A percentile compares a stretch with the other conserved stretches of the same genome.
Conservation (phyloP, 1,284 basidiomycete species). For the Sphaerobolus stellatus region DNA sequence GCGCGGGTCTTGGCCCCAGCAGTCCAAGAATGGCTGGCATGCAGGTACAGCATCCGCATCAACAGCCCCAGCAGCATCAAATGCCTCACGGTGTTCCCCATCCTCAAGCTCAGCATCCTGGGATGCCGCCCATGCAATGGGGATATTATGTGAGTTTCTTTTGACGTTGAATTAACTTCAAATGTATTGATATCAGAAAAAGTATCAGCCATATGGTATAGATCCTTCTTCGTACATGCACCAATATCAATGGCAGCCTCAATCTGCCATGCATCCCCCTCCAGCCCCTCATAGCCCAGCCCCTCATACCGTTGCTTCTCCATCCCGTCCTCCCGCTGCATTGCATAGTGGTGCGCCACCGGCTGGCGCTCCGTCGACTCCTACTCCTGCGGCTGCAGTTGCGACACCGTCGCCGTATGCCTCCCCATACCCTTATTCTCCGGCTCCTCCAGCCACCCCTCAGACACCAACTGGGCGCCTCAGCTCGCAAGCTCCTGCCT, state of each 20-base stretch:
- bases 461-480: conserved; percentile 42
- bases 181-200: neutral
- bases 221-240: conserved; percentile 9
- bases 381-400: conserved; percentile 8
- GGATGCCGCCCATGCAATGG: conserved; percentile 37
- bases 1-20: conserved; percentile 47
- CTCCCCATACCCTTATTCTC: conserved; percentile 15
- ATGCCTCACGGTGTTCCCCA: conserved; percentile 38
- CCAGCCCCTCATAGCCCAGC: conserved; percentile 38
- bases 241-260: conserved; percentile 25
- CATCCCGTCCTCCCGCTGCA: conserved; percentile 28
- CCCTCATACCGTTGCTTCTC: conserved; percentile 26
- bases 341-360: conserved; percentile 1
- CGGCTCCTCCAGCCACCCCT: conserved; percentile 39
- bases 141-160: conserved; percentile 39
- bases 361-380: conserved; percentile 1
- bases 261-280: conserved; percentile 29
- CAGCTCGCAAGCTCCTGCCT: conserved; percentile 60
- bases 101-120: conserved; percentile 31
- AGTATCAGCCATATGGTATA: neutral
- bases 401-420: conserved; percentile 10
- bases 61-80: conserved; percentile 40
- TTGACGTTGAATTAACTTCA: neutral
- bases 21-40: conserved; percentile 37
- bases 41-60: conserved; percentile 18